Evolutionary conservation across 2,329 filamentous ascomycete species (phyloP), one percentile per base, ranked within the genome.

Genomic region (Pseudogymnoascus sp.): DNA sequence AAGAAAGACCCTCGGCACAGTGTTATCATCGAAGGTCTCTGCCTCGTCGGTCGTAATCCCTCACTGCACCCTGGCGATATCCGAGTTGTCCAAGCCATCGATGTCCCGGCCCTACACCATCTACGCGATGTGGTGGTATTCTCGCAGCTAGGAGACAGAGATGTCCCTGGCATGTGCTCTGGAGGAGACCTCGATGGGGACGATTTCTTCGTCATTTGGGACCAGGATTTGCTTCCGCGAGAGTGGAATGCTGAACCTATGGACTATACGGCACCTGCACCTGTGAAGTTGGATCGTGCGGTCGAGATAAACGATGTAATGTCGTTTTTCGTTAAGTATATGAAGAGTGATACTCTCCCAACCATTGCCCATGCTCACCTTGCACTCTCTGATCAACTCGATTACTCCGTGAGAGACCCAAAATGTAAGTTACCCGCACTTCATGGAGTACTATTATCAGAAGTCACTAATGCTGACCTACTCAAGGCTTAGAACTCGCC

Each of bases 101-200:
- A 97, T 67, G 80, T 86, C 1, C 83, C 86, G 0, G 77, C 78
- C n/a, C 78, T 99, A 3, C 83, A 80, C 51, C 90, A 97, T 69
- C 79, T 97, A 3, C 87, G 84, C 62, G 87, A 97, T 71, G 90
- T 95, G 0, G 87, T 97, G 1, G 92, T 97, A 0, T 88, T 99
- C 58, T 91, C 94, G 0, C 85, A 90, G 36, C 87, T 79, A 0
- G 93, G 93, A 0, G 91, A 97, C 70, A 81, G 89, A 13, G 91
- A 96, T 65, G 77, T 99, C 21, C 86, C 92, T 0, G 92, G 89
- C 69, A 97, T 97, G 93, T 92, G 94, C 66, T 96, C 94, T 3
- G 94, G 94, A 1, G 94, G 94, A 0, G 94, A 99, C 71, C 81
- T 99, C 0, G 94, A 99, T 71, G 94, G 94, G 0, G 94, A 99